Base-by-base conservation (phyloP, 352 stramenopile species). In the Globisporangium nunn region DNA sequence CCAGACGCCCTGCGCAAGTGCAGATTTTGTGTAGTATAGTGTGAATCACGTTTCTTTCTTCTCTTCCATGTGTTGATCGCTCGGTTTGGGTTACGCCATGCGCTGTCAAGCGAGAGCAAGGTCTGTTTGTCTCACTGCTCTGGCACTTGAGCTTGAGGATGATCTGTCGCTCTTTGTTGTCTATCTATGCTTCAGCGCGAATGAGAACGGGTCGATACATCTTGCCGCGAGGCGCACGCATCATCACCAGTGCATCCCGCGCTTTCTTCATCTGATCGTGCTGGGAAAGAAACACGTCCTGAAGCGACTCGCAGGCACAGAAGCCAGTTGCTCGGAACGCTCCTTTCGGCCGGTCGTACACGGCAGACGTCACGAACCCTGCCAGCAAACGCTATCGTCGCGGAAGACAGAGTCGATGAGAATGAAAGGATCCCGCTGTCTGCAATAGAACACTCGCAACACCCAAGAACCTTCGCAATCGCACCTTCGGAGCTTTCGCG, bases 281-380 rank as follows among this genome's bases (percentile, higher is more conserved):
- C 7, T 56, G 67, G 8, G 55, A 46, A 10, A 85, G n/a, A n/a
- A 82, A 79, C 14, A 89, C 61, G 14, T 72, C 71, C 56, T 93
- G 76, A 4, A 93, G 66, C 15, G 62, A 47, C 35, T 88, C 77
- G 54, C 78, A 89, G 23, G 67, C 67, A 58, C 84, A 83, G 51
- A 90, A 93, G 3, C 76, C 83, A 6, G 72, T 63, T 0, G 75
- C 80, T 17, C 80, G 78, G 63, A 83, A 83, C 43, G 74, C 72
- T 1, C 74, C 63, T 60, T 88, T 93, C 5, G 83, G 78, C 50
- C 74, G 73, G 40, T 93, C 83, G 54, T 93, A 91, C n/a, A 93
- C 66, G 11, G 81, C 77, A 6, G 78, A 91, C 12, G 80, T 91
- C 47, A 90, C 68, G 51, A 76, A 88, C 3, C 83, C 83, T 23